Evolutionary conservation across 139 green algal species (phyloP).

Genomic region (Coelastrella sp.): DNA sequence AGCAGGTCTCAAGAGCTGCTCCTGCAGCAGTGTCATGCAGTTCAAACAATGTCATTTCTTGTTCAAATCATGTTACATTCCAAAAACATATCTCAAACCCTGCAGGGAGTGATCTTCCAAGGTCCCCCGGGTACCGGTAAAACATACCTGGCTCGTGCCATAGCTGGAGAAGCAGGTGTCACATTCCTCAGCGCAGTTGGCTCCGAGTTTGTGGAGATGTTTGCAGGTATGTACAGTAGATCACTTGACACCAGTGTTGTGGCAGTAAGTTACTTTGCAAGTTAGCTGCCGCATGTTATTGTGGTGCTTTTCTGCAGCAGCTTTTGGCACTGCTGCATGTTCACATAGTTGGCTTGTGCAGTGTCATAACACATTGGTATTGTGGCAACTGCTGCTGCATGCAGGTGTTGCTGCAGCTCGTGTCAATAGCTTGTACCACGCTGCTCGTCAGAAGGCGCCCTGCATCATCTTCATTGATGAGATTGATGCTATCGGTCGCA

Average conservation of each 20-base stretch:
- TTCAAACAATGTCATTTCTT: not conserved
- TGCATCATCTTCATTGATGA: conserved; percentile 99
- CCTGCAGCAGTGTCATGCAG: not conserved
- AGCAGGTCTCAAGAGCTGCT: no score
- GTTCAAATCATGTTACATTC: not conserved
- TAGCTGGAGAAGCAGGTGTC: conserved; percentile 68
- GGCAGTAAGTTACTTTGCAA: no score
- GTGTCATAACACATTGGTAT: not conserved
- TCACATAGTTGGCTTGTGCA: not conserved
- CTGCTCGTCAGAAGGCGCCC: conserved; percentile 72
- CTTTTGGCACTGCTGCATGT: not conserved
- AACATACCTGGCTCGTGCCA: conserved; percentile 75
- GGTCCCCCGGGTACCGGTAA: conserved; percentile 77
- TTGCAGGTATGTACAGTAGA: no score
- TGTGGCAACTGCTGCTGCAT: not conserved
- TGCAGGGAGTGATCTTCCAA: conserved; percentile 71
- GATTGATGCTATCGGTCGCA: conserved; percentile 86
- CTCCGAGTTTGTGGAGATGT: conserved; percentile 84
- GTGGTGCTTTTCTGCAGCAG: no score
- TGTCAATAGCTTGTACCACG: conserved; percentile 69
- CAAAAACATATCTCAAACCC: no score
- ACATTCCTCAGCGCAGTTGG: conserved; percentile 63
- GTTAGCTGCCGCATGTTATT: no score
- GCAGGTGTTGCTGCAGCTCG: conserved; percentile 68
- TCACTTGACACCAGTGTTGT: no score